Evolutionary conservation across 116 monocot species (phyloP).

Genomic region (Dioscorea cayenensis): DNA sequence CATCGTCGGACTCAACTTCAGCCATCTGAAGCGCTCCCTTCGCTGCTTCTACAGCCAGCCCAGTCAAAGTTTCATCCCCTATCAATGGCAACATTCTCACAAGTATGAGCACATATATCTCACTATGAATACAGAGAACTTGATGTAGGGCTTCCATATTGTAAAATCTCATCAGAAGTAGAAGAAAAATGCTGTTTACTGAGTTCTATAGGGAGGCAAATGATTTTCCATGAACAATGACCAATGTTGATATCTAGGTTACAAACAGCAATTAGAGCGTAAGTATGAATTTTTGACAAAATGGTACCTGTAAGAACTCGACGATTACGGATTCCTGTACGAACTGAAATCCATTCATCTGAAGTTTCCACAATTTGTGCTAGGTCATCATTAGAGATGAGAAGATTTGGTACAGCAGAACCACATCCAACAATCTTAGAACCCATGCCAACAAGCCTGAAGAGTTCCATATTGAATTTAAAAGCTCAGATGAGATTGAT

Average conservation of each 20-base stretch:
- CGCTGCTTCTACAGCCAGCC: conserved; percentile 73
- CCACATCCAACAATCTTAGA: conserved; percentile 91
- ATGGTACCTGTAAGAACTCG: conserved; percentile 85
- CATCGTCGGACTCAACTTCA: conserved; percentile 67
- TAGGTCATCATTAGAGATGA: conserved; percentile 90
- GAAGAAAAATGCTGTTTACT: background rate
- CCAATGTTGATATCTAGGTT: background rate
- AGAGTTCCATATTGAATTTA: conserved; percentile 3
- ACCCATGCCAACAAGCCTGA: conserved; percentile 74
- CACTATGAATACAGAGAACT: too few species aligned
- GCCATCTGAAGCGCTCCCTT: conserved; percentile 89
- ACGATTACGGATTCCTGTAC: conserved; percentile 89
- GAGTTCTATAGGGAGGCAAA: background rate
- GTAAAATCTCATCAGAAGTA: too few species aligned
- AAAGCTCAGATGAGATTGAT: background rate
- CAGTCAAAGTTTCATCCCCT: conserved; percentile 73
- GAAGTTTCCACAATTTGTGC: conserved; percentile 85
- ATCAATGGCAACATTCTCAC: background rate
- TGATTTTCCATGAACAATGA: background rate
- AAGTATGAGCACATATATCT: too few species aligned
- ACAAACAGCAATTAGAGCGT: background rate
- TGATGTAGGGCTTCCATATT: too few species aligned
- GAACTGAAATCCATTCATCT: conserved; percentile 98
- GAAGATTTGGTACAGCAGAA: conserved; percentile 76
- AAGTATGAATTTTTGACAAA: background rate